Percentiles rank a stretch among this genome's conserved stretches.
phyloP scores from a whole-genome alignment of 2,329 filamentous ascomycete species.

The Phyllosticta citribraziliensis region DNA sequence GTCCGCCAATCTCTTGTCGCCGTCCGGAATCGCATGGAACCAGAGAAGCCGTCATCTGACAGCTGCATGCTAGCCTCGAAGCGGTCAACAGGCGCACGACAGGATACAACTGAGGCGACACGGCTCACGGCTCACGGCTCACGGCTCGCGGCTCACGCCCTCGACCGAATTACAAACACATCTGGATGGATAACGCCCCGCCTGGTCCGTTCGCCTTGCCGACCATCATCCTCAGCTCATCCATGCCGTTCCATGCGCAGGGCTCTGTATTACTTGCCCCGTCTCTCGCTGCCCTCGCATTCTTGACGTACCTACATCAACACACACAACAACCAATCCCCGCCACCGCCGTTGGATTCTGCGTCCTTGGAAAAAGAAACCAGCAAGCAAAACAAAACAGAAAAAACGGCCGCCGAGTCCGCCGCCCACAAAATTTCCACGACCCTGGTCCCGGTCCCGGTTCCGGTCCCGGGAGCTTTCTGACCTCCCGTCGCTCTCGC shows the following conservation, averaged over 20 bases:
- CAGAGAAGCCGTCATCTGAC: neutral
- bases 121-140: no score
- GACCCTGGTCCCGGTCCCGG: neutral
- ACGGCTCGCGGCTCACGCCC: no score
- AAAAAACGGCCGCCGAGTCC: neutral
- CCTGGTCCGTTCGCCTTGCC: no score
- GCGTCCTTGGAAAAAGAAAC: neutral
- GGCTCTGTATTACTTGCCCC: no score
- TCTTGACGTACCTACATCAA: no score
- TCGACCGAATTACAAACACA: no score
- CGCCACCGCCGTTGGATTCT: neutral
- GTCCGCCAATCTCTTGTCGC: neutral
- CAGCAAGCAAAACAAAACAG: neutral
- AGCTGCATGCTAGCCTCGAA: neutral
- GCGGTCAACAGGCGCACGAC: neutral
- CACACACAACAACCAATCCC: neutral
- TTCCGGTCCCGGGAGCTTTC: neutral
- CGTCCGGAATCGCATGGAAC: neutral
- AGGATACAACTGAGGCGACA: neutral
- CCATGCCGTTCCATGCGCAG: no score
- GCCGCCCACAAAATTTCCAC: neutral
- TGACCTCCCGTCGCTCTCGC: no score
- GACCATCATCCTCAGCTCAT: no score
- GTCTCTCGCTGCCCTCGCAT: no score
- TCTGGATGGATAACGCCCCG: no score